A percentile compares a stretch with the other conserved stretches of the same genome.
phyloP scores from a whole-genome alignment of 176 grass and related monocot genomes.

The Zizania latifolia region DNA sequence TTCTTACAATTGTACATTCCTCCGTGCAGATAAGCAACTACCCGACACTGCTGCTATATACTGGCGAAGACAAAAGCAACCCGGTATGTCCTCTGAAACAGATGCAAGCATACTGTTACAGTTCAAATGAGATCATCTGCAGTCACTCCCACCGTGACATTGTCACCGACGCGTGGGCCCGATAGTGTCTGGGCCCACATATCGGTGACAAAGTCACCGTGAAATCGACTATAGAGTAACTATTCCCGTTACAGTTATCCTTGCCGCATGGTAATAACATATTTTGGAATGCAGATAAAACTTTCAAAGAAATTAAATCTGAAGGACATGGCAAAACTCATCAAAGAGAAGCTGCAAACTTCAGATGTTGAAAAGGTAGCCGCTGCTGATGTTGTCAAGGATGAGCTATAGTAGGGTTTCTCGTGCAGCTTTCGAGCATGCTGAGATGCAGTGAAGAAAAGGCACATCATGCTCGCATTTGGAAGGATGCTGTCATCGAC shows the following conservation, averaged over 20 bases:
- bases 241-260: too few species aligned
- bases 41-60: slow-evolving; percentile 52
- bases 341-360: slow-evolving; percentile 45
- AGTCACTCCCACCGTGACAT: too few species aligned
- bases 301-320: slow-evolving; percentile 57
- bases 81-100: slow-evolving; percentile 33
- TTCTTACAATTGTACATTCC: background rate
- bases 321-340: slow-evolving; percentile 39
- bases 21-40: slow-evolving; percentile 58
- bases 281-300: slow-evolving; percentile 44
- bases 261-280: background rate
- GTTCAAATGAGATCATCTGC: too few species aligned
- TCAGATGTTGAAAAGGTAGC: slow-evolving; percentile 3
- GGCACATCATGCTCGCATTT: background rate
- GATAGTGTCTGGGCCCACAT: too few species aligned
- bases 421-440: background rate
- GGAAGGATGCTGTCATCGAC: background rate
- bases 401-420: slow-evolving; percentile 40
- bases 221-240: too few species aligned
- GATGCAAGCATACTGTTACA: background rate
- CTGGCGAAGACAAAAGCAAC: slow-evolving; percentile 54
- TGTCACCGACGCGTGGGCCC: too few species aligned
- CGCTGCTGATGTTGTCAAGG: slow-evolving; percentile 22
- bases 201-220: too few species aligned
- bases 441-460: background rate